Conservation (phyloP, 2,329 filamentous ascomycete species). For the Rhynchosporium graminicola region DNA sequence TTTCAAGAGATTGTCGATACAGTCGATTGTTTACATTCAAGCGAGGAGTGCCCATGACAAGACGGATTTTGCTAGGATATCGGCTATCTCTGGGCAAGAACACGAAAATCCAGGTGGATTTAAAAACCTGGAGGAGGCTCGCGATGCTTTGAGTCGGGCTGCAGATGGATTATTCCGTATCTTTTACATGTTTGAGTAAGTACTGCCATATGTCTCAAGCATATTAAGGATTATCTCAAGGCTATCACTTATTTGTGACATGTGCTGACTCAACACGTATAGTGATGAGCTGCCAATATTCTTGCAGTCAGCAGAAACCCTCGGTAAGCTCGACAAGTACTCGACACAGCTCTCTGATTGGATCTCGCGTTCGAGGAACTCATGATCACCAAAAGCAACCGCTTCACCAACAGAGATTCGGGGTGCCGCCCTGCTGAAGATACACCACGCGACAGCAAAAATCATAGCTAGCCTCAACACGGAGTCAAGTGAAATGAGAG, state of each 20-base stretch:
- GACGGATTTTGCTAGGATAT: neutral
- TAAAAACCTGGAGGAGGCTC: neutral
- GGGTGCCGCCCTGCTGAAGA: neutral
- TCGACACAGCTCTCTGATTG: neutral
- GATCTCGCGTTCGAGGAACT: neutral
- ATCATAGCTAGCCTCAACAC: neutral
- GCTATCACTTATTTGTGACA: neutral
- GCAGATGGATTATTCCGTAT: neutral
- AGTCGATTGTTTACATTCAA: neutral
- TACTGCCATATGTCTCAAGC: neutral
- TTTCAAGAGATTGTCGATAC: neutral
- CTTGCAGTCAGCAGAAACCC: neutral
- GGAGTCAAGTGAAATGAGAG: neutral
- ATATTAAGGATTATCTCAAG: neutral
- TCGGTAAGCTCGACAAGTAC: neutral
- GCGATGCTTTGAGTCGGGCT: neutral
- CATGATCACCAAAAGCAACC: neutral
- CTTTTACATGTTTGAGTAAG: neutral
- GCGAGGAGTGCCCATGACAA: neutral
- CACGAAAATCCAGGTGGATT: neutral
- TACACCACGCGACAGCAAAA: neutral
- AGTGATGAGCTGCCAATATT: neutral
- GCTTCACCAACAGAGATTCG: neutral
- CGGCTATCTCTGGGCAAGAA: neutral
- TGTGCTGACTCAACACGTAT: neutral